Conservation (phyloP, 345 rosid species). For the Citropsis articulata region DNA sequence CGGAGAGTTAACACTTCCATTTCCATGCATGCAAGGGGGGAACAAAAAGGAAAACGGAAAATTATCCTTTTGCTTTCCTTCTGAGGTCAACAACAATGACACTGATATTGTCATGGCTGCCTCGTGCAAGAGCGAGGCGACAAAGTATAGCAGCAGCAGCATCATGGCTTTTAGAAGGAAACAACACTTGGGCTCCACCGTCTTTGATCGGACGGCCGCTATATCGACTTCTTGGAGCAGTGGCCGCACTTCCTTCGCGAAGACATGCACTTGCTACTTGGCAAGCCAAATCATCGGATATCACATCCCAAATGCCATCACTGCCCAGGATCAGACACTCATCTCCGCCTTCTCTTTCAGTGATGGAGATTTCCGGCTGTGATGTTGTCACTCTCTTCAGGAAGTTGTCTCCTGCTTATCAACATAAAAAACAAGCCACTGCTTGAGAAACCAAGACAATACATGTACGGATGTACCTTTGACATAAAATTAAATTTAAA, state of each 20-base stretch:
- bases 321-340: slow-evolving; percentile 37
- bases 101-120: slow-evolving; percentile 33
- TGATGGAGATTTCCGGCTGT: slow-evolving; percentile 10
- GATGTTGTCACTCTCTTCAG: background rate
- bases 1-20: too few relatives aligned
- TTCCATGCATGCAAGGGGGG: background rate
- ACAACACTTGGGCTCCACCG: slow-evolving; percentile 2
- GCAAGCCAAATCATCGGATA: slow-evolving; percentile 31
- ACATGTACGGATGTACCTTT: too few relatives aligned
- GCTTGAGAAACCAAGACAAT: too few relatives aligned
- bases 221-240: background rate
- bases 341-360: slow-evolving; percentile 8
- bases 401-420: background rate
- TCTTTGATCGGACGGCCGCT: background rate
- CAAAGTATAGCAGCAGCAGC: slow-evolving; percentile 34
- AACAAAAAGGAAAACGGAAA: too few relatives aligned
- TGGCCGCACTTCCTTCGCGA: slow-evolving; percentile 15
- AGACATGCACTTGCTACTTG: slow-evolving; percentile 26
- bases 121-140: slow-evolving; percentile 28
- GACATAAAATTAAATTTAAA: too few relatives aligned
- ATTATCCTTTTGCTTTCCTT: background rate
- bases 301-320: slow-evolving; percentile 41
- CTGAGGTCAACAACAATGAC: slow-evolving; percentile 37
- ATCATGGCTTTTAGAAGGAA: slow-evolving; percentile 18
- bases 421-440: too few relatives aligned